Evolutionary conservation across 2,329 filamentous ascomycete genomes (phyloP), one percentile per base, ranked within the genome.

Genomic region (Ophiocordyceps camponoti-rufipedis): DNA sequence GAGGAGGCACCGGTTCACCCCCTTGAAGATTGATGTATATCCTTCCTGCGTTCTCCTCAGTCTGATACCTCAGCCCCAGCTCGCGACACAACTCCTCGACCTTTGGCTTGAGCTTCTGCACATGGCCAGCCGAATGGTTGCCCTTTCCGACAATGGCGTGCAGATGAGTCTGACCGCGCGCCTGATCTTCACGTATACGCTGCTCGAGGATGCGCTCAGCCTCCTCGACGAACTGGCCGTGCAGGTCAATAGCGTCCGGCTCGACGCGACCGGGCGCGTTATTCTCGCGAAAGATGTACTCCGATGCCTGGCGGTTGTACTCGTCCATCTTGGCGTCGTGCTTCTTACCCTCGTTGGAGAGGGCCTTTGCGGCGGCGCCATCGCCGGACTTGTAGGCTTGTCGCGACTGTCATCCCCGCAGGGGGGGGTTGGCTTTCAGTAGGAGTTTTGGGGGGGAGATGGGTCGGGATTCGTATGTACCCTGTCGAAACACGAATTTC

Each of bases 91-190:
- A 70, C 59, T 84, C 73, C 66, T 96, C 88, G 41, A 96, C 86
- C 49, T 84, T 74, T n/a, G 91, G 91, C 66, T 94, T 95, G 62
- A 98, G 80, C 70, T 91, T 95, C 63, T 94, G 86, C 23, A 96
- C 72, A 56, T 91, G 82, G 52, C 80, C 75, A 10, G 66, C 68
- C 44, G 79, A 85, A 66, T 98, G 91, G 61, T 93, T 91, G 3
- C 91, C 91, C 64, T 89, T 94, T 56, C 91, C 91, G 29, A 96
- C 89, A 56, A 98, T 95, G 39, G 94, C 88, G 65, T 94, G 87
- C 46, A 98, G 67, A 65, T 94, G 85, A 18, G 69, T 76, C 66
- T 94, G 82, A 0, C 85, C 85, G 33, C 76, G 72, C 45, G 72
- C 62, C 58, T 78, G 76, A 48, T 87, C 87, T 53, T 84, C 80